Conservation (phyloP, 768 basidiomycete species). For the Boletus insuetus region DNA sequence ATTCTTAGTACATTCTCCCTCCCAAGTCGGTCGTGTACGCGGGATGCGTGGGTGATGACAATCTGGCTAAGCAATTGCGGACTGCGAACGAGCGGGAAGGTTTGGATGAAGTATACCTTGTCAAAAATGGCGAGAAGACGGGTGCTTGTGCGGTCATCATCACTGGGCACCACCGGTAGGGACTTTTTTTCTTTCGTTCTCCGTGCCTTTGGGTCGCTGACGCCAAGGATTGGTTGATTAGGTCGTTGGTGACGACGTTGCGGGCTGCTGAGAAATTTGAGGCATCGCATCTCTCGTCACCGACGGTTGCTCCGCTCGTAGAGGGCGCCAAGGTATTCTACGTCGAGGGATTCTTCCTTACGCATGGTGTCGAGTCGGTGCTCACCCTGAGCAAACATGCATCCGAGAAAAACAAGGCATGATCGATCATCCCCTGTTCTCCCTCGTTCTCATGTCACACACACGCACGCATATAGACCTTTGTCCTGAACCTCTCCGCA, state of each 20-base stretch:
- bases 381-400: constrained; percentile 77
- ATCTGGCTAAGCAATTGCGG: constrained; percentile 85
- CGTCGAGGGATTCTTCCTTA: constrained; percentile 96
- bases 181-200: neutral
- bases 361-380: constrained; percentile 77
- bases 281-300: constrained; percentile 71
- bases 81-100: constrained; percentile 92
- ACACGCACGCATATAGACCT: constrained; percentile 52
- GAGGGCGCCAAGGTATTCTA: constrained; percentile 85
- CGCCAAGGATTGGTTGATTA: constrained; percentile 24
- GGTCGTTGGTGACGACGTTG: constrained; percentile 90
- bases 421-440: neutral
- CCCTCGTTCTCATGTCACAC: neutral
- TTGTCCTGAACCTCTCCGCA: constrained; percentile 91
- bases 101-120: constrained; percentile 82
- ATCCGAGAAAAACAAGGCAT: constrained; percentile 70
- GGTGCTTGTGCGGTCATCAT: constrained; percentile 96
- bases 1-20: constrained; percentile 80
- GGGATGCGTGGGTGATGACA: constrained; percentile 92
- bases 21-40: constrained; percentile 87
- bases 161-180: constrained; percentile 88
- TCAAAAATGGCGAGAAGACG: constrained; percentile 83
- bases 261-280: constrained; percentile 90
- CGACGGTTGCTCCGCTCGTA: constrained; percentile 72
- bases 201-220: neutral